Base-by-base conservation (phyloP, 2,329 filamentous ascomycete genomes). In the Aspergillus amoenus region DNA sequence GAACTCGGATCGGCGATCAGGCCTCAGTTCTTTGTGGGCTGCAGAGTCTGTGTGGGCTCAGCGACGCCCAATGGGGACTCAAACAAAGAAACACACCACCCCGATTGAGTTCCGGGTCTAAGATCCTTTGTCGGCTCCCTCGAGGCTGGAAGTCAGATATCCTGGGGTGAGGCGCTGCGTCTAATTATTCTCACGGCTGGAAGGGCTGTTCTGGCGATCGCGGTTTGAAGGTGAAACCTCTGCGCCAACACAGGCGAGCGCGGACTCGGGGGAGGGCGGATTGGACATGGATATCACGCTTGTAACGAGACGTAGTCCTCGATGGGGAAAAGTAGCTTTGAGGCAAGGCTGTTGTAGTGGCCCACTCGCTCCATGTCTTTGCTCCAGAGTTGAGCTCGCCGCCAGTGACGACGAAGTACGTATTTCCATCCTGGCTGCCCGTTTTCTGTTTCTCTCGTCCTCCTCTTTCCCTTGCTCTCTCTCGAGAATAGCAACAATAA, bases 201-300 rank as follows among this genome's bases (percentile, higher is more conserved):
- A 30, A 11, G 41, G 18, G 13, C n/a, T 8, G 46, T 32, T 39
- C 11, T 27, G 40, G 27, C 41, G 18, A 52, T 52, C 27, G 41
- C 21, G 24, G 51, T 53, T 53, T 53, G 51, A 39, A 24, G 18
- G 42, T 53, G 51, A 53, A 53, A 53, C 51, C 51, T n/a, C 27
- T 43, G 40, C 17, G 30, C 41, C 51, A 21, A 53, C 44, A 42
- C n/a, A 11, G 27, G 27, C 27, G 8, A 37, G 34, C 34, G 9
- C 13, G 34, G 34, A 37, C 34, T 13, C 12, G 12, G 34, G 34
- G 6, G 34, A 21, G 21, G 21, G 21, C 21, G 34, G 22, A 44
- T 24, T 15, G 34, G 34, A 37, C 34, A n/a, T 13, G 15, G 34
- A 15, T 15, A 37, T n/a, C 13, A 37, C 15, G 34, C 27, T 30